phyloP scores from a whole-genome alignment of 176 grass and related monocot species.

The Phragmites australis region DNA sequence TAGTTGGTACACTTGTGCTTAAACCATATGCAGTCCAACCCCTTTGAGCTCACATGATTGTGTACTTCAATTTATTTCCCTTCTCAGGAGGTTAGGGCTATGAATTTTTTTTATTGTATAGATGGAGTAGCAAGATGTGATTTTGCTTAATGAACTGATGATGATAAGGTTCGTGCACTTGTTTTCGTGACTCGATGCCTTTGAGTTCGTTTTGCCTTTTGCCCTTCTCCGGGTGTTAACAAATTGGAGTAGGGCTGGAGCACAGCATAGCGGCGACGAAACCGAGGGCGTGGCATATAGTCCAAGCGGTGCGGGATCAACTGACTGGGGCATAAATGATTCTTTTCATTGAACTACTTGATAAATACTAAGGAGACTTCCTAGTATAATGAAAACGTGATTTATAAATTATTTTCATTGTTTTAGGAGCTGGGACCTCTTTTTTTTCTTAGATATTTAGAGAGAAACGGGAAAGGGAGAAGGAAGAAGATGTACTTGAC shows the following conservation, averaged over 20 bases:
- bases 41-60: background rate
- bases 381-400: background rate
- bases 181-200: background rate
- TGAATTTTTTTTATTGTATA: background rate
- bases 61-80: background rate
- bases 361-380: background rate
- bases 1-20: slow-evolving; percentile 32
- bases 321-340: background rate
- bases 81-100: background rate
- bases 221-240: background rate
- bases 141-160: background rate
- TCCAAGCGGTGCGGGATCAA: background rate
- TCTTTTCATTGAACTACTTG: background rate
- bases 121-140: background rate
- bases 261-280: background rate
- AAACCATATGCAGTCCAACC: background rate
- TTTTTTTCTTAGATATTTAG: background rate
- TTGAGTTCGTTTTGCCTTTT: background rate
- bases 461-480: too few species aligned
- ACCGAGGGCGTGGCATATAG: background rate
- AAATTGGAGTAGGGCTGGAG: background rate
- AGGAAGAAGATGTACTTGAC: too few species aligned
- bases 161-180: background rate
- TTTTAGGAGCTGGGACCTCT: background rate
- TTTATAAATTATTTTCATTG: background rate